Evolutionary conservation across 176 grass and related monocot species (phyloP), one percentile per base, ranked within the genome.

Genomic region (Bonia amplexicaulis): DNA sequence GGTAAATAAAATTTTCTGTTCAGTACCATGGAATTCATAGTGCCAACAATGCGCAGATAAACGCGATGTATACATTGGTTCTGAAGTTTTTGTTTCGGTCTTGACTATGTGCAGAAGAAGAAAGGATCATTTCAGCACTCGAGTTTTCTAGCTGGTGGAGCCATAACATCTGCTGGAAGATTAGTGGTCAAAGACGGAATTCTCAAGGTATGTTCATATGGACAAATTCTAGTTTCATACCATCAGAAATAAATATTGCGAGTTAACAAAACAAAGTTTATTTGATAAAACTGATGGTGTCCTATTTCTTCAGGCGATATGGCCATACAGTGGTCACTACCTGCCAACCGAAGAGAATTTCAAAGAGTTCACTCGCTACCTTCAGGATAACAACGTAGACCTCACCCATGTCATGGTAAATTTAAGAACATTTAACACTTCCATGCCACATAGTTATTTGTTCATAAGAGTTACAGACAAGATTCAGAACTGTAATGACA

Each of bases 101-200:
- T 76, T 65, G 10, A 76, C 59, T 7, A 13, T 79, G 74, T 49
- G 64, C 97, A 99, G 97, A 99, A 99, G 81, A 94, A 91, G 92
- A 99, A 96, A 89, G 97, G 97, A 1, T 91, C 86, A 2, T 99
- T 99, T 91, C 94, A 97, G 29, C 94, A 97, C 82, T 97, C 94
- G 1, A 97, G 94, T 42, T 97, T 97, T 83, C 90, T 97, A 17
- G 57, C 94, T 31, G 94, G 94, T 46, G 97, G 90, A 67, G 93
- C 97, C 7, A 96, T 95, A 84, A 94, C 77, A 71, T 82, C 93
- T 22, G 93, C 97, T 16, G 97, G 97, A 31, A 88, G 92, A 91
- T 86, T 99, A 68, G 88, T 99, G 54, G 93, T 92, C 57, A 96
- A 89, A 89, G 90, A 92, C 54, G 93, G 97, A 79, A 89, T 81